Base-by-base conservation (phyloP, 1,284 basidiomycete genomes). In the Ceratobasidium sp. region DNA sequence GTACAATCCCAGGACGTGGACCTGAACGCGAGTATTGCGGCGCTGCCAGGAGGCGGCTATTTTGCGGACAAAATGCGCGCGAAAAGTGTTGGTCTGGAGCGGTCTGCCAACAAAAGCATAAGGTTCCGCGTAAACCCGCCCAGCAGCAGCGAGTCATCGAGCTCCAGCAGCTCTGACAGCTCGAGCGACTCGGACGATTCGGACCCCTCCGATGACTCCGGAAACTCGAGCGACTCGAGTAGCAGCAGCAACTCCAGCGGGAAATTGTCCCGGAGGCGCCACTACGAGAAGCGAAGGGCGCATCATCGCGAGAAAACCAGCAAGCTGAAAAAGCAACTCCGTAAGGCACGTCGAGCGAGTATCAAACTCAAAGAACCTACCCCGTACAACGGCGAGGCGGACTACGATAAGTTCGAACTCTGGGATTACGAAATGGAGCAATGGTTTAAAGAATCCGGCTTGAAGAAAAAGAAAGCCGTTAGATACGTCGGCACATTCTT, bases 401-500 rank as follows among this genome's bases (percentile, higher is more conserved):
- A 79, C 55, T 71, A 61, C 23, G 56, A 77, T 13, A 6, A 33
- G 10, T 79, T 77, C 26, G 78, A 79, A 42, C 28, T 46, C 3
- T 79, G 66, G 46, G 73, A 68, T 26, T 79, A 69, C 20, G 56
- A 77, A 40, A n/a, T 58, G 0, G 53, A 58, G 9, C 44, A 70
- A 13, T 79, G 73, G 66, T 3, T 79, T 7, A 44, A 70, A 13
- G 69, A 69, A 2, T 63, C 46, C 3, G 66, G 67, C 2, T 26
- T 63, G 9, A 68, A 53, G 3, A 20, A 70, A 1, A n/a, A 49
- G 33, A 61, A 77, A 18, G 44, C 60, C 0, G 61, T 77, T 5
- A 28, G n/a, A 53, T 53, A 60, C 20, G 39, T 79, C 3, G 61
- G 68, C 10, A 70, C 44, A 33, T 71, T 77, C 73, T 55, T 79